phyloP scores from a whole-genome alignment of 2,329 filamentous ascomycete species.

The Hypomyces perniciosus region DNA sequence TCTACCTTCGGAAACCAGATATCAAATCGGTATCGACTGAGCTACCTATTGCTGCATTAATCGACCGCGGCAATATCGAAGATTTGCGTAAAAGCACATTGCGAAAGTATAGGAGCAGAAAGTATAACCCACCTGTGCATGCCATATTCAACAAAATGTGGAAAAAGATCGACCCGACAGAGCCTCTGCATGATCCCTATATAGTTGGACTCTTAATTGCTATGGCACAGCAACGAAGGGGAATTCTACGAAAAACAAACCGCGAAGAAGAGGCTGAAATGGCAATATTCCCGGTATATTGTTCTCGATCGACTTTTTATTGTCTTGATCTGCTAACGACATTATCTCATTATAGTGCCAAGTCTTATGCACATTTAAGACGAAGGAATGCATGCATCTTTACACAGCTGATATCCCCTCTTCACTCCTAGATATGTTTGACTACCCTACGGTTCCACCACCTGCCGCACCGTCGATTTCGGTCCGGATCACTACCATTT shows the following conservation, averaged over 20 bases:
- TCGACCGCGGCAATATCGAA: not conserved
- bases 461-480: not conserved
- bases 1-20: not conserved
- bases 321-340: too few relatives aligned
- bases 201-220: conserved; percentile 6
- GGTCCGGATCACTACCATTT: not conserved
- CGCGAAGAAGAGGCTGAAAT: not conserved
- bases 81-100: not conserved
- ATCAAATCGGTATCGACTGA: not conserved
- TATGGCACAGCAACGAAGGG: not conserved
- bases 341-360: not conserved
- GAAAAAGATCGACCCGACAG: not conserved
- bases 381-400: conserved; percentile 2
- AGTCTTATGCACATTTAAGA: not conserved
- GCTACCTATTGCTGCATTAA: not conserved
- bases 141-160: not conserved
- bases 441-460: not conserved
- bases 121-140: not conserved
- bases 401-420: conserved; percentile 2
- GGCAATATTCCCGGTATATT: not conserved
- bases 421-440: conserved; percentile 1
- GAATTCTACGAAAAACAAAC: not conserved
- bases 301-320: not conserved
- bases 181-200: conserved; percentile 7
- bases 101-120: not conserved